Evolutionary conservation across 352 stramenopile species (phyloP).

Genomic region (Globisporangium spinosum): DNA sequence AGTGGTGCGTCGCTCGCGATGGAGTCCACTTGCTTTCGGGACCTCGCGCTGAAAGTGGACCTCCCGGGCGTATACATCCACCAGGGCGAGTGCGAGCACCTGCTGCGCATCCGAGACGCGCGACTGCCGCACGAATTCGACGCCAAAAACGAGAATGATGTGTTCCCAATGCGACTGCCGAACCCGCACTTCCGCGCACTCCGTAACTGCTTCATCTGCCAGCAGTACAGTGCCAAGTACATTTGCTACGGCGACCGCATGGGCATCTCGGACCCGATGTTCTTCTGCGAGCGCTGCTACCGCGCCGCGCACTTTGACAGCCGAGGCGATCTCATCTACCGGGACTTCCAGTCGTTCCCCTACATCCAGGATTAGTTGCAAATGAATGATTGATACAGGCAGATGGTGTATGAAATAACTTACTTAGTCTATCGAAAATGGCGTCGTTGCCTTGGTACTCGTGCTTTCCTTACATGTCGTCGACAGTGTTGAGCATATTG

Average conservation of each 20-base stretch:
- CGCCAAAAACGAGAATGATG: slow-evolving; percentile 20
- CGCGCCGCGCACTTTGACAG: slow-evolving; percentile 55
- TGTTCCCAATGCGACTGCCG: slow-evolving; percentile 63
- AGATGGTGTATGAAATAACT: slow-evolving; percentile 6
- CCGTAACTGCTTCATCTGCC: slow-evolving; percentile 70
- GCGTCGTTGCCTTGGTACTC: not conserved
- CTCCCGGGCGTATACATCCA: slow-evolving; percentile 65
- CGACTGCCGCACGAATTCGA: slow-evolving; percentile 56
- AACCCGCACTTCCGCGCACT: slow-evolving; percentile 42
- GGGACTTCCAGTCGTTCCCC: slow-evolving; percentile 69
- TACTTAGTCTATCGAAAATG: slow-evolving; percentile 1
- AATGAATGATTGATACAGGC: not conserved
- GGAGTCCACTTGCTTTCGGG: slow-evolving; percentile 44
- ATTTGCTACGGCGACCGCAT: slow-evolving; percentile 77
- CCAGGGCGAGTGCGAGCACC: slow-evolving; percentile 74
- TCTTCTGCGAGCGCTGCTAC: slow-evolving; percentile 77
- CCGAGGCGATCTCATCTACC: slow-evolving; percentile 51
- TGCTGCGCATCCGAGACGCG: slow-evolving; percentile 61
- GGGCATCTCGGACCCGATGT: slow-evolving; percentile 64
- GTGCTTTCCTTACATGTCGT: slow-evolving; percentile 9
- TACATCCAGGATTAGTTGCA: slow-evolving; percentile 61
- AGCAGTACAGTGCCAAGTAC: slow-evolving; percentile 74
- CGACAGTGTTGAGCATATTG: slow-evolving; percentile 15
- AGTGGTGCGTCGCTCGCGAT: slow-evolving; percentile 16
- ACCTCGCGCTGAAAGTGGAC: slow-evolving; percentile 54